These are phyloP conservation scores for Elongisporangium anandrum DNA, from an alignment of 352 stramenopile species.

Conservation along the genomic window DNA sequence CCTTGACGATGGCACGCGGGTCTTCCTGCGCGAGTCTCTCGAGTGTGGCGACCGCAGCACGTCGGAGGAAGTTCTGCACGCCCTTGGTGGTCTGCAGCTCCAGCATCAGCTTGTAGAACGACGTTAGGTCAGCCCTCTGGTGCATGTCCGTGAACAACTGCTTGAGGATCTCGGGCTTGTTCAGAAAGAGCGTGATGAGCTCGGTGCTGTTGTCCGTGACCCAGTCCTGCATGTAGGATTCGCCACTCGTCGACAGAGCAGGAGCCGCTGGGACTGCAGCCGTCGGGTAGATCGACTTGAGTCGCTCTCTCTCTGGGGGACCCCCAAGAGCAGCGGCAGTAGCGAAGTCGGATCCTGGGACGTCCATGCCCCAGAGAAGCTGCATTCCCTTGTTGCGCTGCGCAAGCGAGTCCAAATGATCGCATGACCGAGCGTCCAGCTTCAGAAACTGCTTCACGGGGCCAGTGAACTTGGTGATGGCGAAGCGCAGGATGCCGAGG, in stretches of 20 bases:
- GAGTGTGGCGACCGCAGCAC: conserved; percentile 39
- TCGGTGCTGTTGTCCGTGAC: conserved; percentile 50
- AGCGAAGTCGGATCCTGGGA: conserved; percentile 10
- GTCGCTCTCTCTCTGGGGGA: background rate
- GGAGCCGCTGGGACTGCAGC: conserved; percentile 2
- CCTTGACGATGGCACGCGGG: conserved; percentile 30
- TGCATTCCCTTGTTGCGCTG: conserved; percentile 53
- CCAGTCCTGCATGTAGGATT: conserved; percentile 42
- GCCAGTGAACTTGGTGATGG: conserved; percentile 62
- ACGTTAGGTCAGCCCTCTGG: conserved; percentile 29
- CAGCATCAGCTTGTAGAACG: conserved; percentile 67
- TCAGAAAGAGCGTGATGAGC: conserved; percentile 43
- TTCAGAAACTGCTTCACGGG: conserved; percentile 64
- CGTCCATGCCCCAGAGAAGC: conserved; percentile 39
- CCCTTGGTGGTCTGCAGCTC: conserved; percentile 49
- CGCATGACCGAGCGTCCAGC: conserved; percentile 48
- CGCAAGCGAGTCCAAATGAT: conserved; percentile 45
- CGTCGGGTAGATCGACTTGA: background rate
- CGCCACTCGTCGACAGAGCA: conserved; percentile 2
- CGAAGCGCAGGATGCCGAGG: conserved; percentile 64
- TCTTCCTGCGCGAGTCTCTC: conserved; percentile 63
- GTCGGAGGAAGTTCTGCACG: conserved; percentile 56
- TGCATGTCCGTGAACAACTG: conserved; percentile 67
- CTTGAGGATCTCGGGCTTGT: conserved; percentile 51
- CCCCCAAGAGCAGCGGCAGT: conserved; percentile 6